phyloP scores from a whole-genome alignment of 2,329 filamentous ascomycete genomes.

The Lasiodiplodia gonubiensis region DNA sequence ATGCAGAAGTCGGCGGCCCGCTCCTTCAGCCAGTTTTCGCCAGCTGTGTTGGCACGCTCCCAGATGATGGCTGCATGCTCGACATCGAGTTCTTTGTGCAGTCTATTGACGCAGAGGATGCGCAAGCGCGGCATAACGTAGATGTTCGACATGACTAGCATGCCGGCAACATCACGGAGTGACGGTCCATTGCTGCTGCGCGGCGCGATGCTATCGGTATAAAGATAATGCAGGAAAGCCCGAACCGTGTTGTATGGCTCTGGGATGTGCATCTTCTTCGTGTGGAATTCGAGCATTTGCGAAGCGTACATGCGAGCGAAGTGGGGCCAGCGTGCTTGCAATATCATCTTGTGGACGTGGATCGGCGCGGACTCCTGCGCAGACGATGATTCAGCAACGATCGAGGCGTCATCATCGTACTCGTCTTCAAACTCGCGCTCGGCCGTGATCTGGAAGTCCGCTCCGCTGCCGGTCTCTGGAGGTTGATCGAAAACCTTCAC shows the following conservation, averaged over 20 bases:
- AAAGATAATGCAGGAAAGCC: slow-evolving; percentile 94
- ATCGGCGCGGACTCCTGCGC: slow-evolving; percentile 65
- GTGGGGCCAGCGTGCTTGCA: slow-evolving; percentile 95
- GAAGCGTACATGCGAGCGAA: slow-evolving; percentile 90
- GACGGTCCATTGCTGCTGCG: slow-evolving; percentile 56
- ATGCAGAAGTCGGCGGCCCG: slow-evolving; percentile 88
- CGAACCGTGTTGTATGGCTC: slow-evolving; percentile 94
- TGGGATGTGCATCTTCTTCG: slow-evolving; percentile 95
- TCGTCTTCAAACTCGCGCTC: slow-evolving; percentile 76
- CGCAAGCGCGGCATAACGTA: slow-evolving; percentile 96
- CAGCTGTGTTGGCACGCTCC: slow-evolving; percentile 89
- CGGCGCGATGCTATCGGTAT: slow-evolving; percentile 82
- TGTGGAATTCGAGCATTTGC: slow-evolving; percentile 97
- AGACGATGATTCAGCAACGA: slow-evolving; percentile 39
- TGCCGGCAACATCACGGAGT: slow-evolving; percentile 85
- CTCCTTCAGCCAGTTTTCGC: slow-evolving; percentile 91
- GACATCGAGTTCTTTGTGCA: slow-evolving; percentile 89
- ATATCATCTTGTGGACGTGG: slow-evolving; percentile 91
- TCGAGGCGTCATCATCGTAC: slow-evolving; percentile 66
- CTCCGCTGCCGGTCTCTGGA: slow-evolving; percentile 82
- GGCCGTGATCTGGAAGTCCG: slow-evolving; percentile 91
- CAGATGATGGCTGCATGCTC: slow-evolving; percentile 95
- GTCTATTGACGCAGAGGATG: slow-evolving; percentile 85
- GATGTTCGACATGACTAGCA: slow-evolving; percentile 96
- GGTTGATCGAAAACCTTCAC: slow-evolving; percentile 85